These are phyloP conservation scores for Stagonosporopsis rhizophila DNA, from an alignment of 2,329 filamentous ascomycete species.

Conservation along the genomic window DNA sequence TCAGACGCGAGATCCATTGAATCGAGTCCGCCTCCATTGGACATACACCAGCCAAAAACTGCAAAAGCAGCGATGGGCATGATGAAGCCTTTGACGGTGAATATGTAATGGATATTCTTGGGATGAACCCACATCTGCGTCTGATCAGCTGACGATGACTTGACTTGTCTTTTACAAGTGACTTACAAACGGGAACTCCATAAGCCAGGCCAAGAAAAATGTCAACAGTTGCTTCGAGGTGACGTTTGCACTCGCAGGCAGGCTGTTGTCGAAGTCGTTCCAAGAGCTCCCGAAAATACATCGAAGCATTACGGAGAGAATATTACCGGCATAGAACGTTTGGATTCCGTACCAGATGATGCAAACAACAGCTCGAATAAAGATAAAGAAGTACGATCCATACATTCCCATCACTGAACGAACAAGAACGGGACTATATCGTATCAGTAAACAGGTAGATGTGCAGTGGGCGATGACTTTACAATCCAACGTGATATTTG, in stretches of 20 bases:
- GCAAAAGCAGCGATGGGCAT: constrained; percentile 46
- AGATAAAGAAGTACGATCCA: constrained; percentile 52
- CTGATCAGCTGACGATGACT: not conserved
- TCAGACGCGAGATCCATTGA: constrained; percentile 24
- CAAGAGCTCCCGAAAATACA: constrained; percentile 51
- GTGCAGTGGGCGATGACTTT: not conserved
- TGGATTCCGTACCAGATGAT: constrained; percentile 51
- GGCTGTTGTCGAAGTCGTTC: constrained; percentile 41
- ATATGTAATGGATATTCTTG: constrained; percentile 37
- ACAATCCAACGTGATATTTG: constrained; percentile 34
- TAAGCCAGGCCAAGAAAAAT: constrained; percentile 42
- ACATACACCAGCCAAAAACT: constrained; percentile 49
- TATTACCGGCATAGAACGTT: constrained; percentile 35
- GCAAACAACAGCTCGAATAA: constrained; percentile 47
- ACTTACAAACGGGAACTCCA: constrained; percentile 40
- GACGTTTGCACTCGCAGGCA: constrained; percentile 39
- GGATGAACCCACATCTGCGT: constrained; percentile 42
- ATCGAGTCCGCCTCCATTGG: constrained; percentile 39
- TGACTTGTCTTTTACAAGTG: not conserved
- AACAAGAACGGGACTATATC: constrained; percentile 21
- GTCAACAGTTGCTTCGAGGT: constrained; percentile 44
- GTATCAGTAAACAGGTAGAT: not conserved
- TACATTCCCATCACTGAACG: constrained; percentile 43
- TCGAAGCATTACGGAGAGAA: constrained; percentile 48
- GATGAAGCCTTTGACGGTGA: constrained; percentile 38